Evolutionary conservation across 352 stramenopile genomes (phyloP), one percentile per base, ranked within the genome.

Genomic region (Halophytophthora batemanensis): DNA sequence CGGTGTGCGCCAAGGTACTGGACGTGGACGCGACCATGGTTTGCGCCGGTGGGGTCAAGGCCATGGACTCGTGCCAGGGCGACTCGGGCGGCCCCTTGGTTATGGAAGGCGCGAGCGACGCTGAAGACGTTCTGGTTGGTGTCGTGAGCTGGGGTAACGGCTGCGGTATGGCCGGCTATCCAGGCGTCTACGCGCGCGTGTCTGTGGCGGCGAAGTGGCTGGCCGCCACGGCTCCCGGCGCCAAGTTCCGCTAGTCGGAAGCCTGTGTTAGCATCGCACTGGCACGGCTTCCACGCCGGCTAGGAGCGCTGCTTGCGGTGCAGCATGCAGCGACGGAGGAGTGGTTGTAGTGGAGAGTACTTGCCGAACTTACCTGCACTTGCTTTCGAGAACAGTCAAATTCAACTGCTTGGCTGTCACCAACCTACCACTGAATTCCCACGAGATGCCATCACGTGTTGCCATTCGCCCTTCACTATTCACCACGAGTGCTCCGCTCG

Each of bases 91-190:
- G 73, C 2, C 76, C 66, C 19, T 45, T 82, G 22, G 56, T 73
- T 18, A 34, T 72, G 34, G 50, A 38, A 21, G 36, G 50, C 25
- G 50, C 55, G 29, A 66, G 67, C 14, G 40, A 66, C n/a, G 33
- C 29, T 4, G 52, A 59, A 18, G 69, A 82, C 19, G 42, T 74
- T 0, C 59, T 87, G 0, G 45, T 85, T 5, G 80, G 76, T 5
- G 58, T 87, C 17, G 69, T 83, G 29, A 86, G 65, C 55, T 89
- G 77, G 69, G 76, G 76, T 15, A 57, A 70, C 14, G 77, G 74
- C 7, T 91, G 80, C 41, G 77, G 66, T 19, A 39, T 40, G 1
- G 47, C 45, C 0, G 64, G 66, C 0, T 64, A 64, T 17, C 76
- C 75, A 0, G 75, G 75, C 3, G 63, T 90, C 31, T 89, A 87